Base-by-base conservation (phyloP, 169 alveolate species). In the Neospora caninum region DNA sequence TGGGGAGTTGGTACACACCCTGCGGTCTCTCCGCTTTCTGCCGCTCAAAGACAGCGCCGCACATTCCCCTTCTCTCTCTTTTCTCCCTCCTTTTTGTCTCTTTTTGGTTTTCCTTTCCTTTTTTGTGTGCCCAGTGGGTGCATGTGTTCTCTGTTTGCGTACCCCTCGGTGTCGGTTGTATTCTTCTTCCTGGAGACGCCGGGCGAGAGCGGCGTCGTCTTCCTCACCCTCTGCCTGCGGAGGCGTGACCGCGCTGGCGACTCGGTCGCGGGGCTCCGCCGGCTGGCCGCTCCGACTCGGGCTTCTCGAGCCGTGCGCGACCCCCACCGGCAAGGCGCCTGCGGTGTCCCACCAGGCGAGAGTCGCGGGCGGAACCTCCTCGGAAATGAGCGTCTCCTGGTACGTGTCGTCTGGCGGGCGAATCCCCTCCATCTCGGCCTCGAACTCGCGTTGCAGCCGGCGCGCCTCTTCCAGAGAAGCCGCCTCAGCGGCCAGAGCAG, bases 401-500 rank as follows among this genome's bases (percentile, higher is more conserved):
- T 73, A 73, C 25, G 49, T 73, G 43, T 22, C 84, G 43, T 73
- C 84, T 9, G 84, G 84, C 39, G 84, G 84, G 9, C 84, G 84
- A 31, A 73, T 36, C 31, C 84, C 84, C 42, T 73, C 84, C 27
- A 73, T 9, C 43, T 73, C 84, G 25, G 84, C 84, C 42, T 73
- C 84, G 84, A 73, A 73, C 84, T 73, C n/a, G 2, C 84, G 41
- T 43, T 73, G 84, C 84, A 73, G 84, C 27, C 84, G 39, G 16
- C 84, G 84, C n/a, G 84, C 84, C 42, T 73, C 84, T n/a, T 73
- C 84, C n/a, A 73, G 42, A 1, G 84, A 73, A 2, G 84, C 84
- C 39, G 84, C 84, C 42, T 73, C 84, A 6, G 1, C 42, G 43
- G 84, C 84, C 38, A 34, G 38, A 13, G 42, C 9, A 9, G 1